Evolutionary conservation across 129 eudicot genomes (phyloP), one percentile per base, ranked within the genome.

Genomic region (Centrapalus pauciflorus): DNA sequence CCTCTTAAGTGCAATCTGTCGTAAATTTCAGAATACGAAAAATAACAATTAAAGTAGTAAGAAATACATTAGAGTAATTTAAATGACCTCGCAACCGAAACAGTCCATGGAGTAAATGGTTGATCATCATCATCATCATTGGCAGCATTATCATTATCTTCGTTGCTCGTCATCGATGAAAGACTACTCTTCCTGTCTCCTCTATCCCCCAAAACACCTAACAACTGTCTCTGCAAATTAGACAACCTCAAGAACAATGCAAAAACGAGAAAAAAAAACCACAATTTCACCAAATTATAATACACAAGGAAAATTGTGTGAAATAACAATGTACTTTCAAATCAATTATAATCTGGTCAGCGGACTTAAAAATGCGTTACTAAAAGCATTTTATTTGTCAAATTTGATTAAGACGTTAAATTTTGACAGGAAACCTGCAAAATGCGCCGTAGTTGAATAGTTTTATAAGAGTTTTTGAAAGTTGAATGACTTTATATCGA

Each of bases 51-150:
- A 54, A 54, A 25, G 34, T 4, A 16, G 43, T 16, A 17, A 30
- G 1, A 11, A 25, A n/a, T 20, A 9, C 16, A 28, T 21, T 9
- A 56, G 14, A 16, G 40, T 13, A 27, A 14, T 71, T 50, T 26
- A 1, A 63, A 45, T 66, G 8, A 75, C 79, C 79, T 75, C 55
- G 69, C 79, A 57, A 75, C 79, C 45, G 79, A 66, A 30, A 66
- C 74, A 48, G 48, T 56, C 79, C 79, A 75, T 66, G 79, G 79
- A 46, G 68, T 75, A 58, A 75, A 48, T 3, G 79, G 74, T 57
- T 75, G 79, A 56, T 66, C 79, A 62, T 35, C 77, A 7, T 30
- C 59, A 1, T 60, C 66, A 28, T 63, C 77, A 16, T 32, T 56
- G 61, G 62, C 16, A 1, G 79, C 25, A 35, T 32, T 46, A 17